A percentile compares a stretch with the other conserved stretches of the same genome.
Evolutionary conservation across 2,329 filamentous ascomycete species (phyloP).

Genomic region (Neobulgaria alba): DNA sequence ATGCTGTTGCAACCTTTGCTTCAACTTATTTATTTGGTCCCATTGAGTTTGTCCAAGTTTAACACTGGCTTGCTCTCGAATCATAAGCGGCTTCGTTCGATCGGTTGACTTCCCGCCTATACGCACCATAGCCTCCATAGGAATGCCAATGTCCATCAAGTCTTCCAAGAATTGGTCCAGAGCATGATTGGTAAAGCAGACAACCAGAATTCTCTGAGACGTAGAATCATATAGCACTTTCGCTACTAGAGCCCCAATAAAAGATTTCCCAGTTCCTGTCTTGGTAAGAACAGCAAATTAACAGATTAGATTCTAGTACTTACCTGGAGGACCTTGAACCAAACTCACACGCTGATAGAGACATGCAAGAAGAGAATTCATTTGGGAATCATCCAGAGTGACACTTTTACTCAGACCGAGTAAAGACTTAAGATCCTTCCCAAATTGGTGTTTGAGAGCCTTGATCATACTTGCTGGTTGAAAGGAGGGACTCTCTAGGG

Average conservation of each 20-base stretch:
- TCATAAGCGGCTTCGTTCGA: slow-evolving; percentile 38
- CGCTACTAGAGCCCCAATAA: slow-evolving; percentile 56
- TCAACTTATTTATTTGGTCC: slow-evolving; percentile 35
- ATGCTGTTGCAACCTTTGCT: slow-evolving; percentile 29
- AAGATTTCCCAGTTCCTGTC: slow-evolving; percentile 67
- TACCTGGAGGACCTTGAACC: slow-evolving; percentile 63
- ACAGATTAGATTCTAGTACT: no score
- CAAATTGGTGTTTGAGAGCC: slow-evolving; percentile 14
- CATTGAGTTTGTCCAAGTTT: slow-evolving; percentile 31
- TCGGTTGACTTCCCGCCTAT: slow-evolving; percentile 51
- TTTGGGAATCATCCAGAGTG: slow-evolving; percentile 45
- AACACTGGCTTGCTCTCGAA: slow-evolving; percentile 34
- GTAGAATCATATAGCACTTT: slow-evolving; percentile 45
- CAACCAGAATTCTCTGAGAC: slow-evolving; percentile 46
- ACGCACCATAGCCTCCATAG: slow-evolving; percentile 42
- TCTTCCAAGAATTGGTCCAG: slow-evolving; percentile 60
- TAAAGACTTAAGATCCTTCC: slow-evolving; percentile 27
- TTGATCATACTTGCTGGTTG: slow-evolving; percentile 21
- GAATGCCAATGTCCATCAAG: slow-evolving; percentile 50
- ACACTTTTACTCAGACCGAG: slow-evolving; percentile 28
- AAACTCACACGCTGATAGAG: slow-evolving; percentile 46
- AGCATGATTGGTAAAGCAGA: slow-evolving; percentile 62
- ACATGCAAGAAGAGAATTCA: slow-evolving; percentile 44
- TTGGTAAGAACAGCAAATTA: no score
- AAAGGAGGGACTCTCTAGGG: slow-evolving; percentile 10